phyloP scores from a whole-genome alignment of 306 rosid genomes.

The Cucurbita ficifolia region DNA sequence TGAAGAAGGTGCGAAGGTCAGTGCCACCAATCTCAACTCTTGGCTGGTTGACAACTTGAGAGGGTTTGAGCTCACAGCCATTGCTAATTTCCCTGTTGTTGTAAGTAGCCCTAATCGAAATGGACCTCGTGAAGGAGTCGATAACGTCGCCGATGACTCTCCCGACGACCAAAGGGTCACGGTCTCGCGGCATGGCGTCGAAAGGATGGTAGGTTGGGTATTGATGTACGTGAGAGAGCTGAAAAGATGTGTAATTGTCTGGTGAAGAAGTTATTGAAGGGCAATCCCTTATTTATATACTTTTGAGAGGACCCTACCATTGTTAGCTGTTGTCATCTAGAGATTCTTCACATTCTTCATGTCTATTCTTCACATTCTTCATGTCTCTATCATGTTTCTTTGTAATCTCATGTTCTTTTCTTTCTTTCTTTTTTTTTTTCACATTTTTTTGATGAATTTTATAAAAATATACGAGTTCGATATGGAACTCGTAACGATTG shows the following conservation, averaged over 20 bases:
- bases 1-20: conserved; percentile 44
- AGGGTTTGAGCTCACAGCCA: conserved; percentile 48
- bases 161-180: conserved; percentile 43
- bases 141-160: conserved; percentile 42
- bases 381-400: not conserved
- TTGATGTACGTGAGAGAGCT: not conserved
- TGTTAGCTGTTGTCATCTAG: not conserved
- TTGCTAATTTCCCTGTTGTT: conserved; percentile 26
- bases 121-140: conserved; percentile 28
- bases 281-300: not conserved
- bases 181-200: conserved; percentile 21
- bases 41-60: conserved; percentile 33
- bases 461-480: not conserved
- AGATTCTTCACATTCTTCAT: not conserved
- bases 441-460: not conserved
- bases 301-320: not conserved
- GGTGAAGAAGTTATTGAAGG: not conserved
- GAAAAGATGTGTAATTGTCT: not conserved
- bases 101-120: conserved; percentile 23
- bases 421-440: too few relatives aligned
- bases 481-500: too few relatives aligned
- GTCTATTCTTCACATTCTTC: not conserved
- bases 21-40: conserved; percentile 37
- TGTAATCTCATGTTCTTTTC: not conserved
- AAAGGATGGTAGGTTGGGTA: not conserved